Base-by-base conservation (phyloP, 805 yeast genomes). In the Starmerella tilneyi region DNA sequence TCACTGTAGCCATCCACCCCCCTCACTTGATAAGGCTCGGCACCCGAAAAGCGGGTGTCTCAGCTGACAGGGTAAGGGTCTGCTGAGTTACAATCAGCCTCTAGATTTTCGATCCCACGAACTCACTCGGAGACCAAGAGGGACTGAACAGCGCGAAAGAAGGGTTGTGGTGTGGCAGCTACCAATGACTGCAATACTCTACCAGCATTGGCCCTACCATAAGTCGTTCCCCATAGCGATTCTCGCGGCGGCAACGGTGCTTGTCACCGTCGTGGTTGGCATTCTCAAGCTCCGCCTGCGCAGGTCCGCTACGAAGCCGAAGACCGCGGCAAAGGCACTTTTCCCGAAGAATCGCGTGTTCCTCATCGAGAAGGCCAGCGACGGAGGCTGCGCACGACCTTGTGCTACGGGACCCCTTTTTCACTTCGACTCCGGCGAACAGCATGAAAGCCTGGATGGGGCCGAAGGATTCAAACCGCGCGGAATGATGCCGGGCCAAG, bases 361-460 rank as follows among this genome's bases (percentile, higher is more conserved):
- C 11, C 41, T 46, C 23, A 13, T 27, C 21, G 49, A 46, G 27
- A 46, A 41, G 24, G 4, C 27, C 29, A 6, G 12, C n/a, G 45
- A 11, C 19, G n/a, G 16, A 7, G 41, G 45, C 37, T 34, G 34
- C 28, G 49, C 49, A 12, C 29, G 29, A 30, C 38, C 46, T 16
- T 46, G 49, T 20, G 28, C 49, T 15, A 46, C 49, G 16, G 39
- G 43, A 4, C 41, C 45, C 13, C 42, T 28, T n/a, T 45, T 45
- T 37, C 45, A 41, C 28, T 45, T 31, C 38, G 42, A 40, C 24
- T 8, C 33, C 28, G 15, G 23, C n/a, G 47, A 44, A 4, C 27
- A 23, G 26, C 46, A 16, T 15, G 29, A 7, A 22, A 36, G 29
- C 24, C 24, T 37, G 22, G 26, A 27, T 17, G 11, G 15, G 4